Evolutionary conservation across 352 stramenopile species (phyloP), one percentile per base, ranked within the genome.

Genomic region (Phytopythium litorale): DNA sequence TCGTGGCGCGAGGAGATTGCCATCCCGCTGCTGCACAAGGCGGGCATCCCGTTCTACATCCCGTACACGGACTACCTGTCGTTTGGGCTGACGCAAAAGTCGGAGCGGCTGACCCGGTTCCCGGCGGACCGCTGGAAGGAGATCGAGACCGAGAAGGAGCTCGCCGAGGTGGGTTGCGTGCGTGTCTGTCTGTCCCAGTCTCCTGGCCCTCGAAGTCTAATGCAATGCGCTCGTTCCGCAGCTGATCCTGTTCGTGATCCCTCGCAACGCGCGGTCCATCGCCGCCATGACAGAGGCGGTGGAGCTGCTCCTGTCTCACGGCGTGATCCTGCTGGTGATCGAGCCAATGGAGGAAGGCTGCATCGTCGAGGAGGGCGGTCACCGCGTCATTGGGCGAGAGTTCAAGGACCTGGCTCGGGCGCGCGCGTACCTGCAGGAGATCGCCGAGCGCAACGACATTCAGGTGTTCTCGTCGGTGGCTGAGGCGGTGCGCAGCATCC

Each of bases 201-300:
- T 2, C 4, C 25, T 59, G 53, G 13, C 16, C 12, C 15, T 21
- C 6, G 23, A 25, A 2, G 13, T 33, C 37, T 50, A 35, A 56
- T 50, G 58, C 9, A 25, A 18, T 57, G 37, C 21, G 9, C 28
- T 28, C 5, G 16, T 19, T 54, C 48, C 9, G 18, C 53, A 85
- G 75, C 56, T 95, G 18, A 80, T 95, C 56, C 57, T 95, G 40
- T 92, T 95, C 42, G 84, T 95, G 42, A 93, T 95, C 48, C 84
- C 87, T 7, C 74, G 75, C 42, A 75, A 86, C 50, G 70, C 83
- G 23, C 79, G 87, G 12, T 89, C 84, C 3, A 95, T 95, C 55
- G 84, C 84, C 0, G 81, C 84, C 18, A 95, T 95, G 87, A 91
- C 83, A 0, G 84, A 95, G 49, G 81, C 87, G 1, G 78, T 93